Base-by-base conservation (phyloP, 495 filamentous ascomycete species). In the Aspergillus wentii region DNA sequence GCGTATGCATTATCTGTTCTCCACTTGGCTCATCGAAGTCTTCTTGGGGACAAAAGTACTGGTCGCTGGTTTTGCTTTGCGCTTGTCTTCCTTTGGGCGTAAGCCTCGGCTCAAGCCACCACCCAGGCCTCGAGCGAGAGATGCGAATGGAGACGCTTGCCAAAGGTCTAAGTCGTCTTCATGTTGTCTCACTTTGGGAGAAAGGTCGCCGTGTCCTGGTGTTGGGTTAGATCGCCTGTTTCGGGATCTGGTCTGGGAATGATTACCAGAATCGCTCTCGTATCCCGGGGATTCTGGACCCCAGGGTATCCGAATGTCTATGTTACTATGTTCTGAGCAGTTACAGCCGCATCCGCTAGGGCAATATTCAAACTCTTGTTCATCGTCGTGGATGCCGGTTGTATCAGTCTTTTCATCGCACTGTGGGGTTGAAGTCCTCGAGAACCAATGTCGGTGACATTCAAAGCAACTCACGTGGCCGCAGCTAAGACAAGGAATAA, bases 381-480 rank as follows among this genome's bases (percentile, higher is more conserved):
- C 42, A 10, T 41, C 33, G 27, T 36, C 21, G 18, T 38, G 25
- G 1, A 38, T 11, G 18, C 52, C 35, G 13, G 23, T 27, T 31
- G 35, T 21, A 25, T 22, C 38, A 25, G 18, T 22, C 8, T 30
- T 14, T 6, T 43, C 33, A n/a, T 41, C 30, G 15, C 22, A 11
- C 15, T 40, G 32, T 23, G 25, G 14, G 10, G 44, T 35, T 27
- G 38, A 41, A 7, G 32, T 25, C 26, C 30, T 52, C 13, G 41
- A 54, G 49, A 74, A 68, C 62, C 69, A 66, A 28, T 33, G 52
- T 23, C 38, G 49, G 34, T 72, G 67, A 44, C 72, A 76, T 10
- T 61, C 51, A 30, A 71, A 66, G 43, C 72, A 74, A 49, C 69
- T 56, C 9, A 72, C 69, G 42, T 76, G 72, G 18, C 72, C 71